phyloP scores from a whole-genome alignment of 1,284 basidiomycete genomes.

The Ceratobasidium sp. region DNA sequence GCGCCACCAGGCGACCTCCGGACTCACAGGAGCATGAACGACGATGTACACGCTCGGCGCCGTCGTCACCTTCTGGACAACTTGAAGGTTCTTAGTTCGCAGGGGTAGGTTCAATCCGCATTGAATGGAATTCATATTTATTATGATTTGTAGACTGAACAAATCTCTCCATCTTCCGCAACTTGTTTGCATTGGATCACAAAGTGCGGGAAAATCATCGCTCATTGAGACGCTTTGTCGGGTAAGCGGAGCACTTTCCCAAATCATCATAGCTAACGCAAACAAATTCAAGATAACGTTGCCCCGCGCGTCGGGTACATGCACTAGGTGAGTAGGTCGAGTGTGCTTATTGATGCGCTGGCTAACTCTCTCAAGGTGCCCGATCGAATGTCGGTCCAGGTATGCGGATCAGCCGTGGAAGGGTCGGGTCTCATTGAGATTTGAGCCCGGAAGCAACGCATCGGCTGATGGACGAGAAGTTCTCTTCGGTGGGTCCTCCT shows the following conservation, averaged over 20 bases:
- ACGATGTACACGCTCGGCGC: not conserved
- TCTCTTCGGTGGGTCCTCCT: not conserved
- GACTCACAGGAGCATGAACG: conserved; percentile 2
- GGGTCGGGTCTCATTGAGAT: not conserved
- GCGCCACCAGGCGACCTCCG: too few relatives aligned
- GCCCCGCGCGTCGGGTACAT: not conserved
- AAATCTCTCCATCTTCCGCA: not conserved
- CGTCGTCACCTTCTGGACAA: conserved; percentile 16
- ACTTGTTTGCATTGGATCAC: conserved; percentile 2
- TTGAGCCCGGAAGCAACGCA: not conserved
- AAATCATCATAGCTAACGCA: not conserved
- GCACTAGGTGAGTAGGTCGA: not conserved
- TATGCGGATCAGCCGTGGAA: not conserved
- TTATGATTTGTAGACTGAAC: not conserved
- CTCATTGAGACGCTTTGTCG: conserved; percentile 10
- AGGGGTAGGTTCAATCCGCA: not conserved
- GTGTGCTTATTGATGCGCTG: not conserved
- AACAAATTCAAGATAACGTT: not conserved
- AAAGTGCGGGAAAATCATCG: conserved; percentile 10
- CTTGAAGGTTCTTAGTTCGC: conserved; percentile 3
- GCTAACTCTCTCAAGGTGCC: not conserved
- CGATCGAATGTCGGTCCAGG: conserved; percentile 11
- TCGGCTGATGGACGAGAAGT: not conserved
- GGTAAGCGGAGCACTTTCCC: not conserved
- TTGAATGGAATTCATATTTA: not conserved